These are phyloP conservation scores for Erodium chrysanthum DNA, from an alignment of 441 rosid species.

Conservation along the genomic window DNA sequence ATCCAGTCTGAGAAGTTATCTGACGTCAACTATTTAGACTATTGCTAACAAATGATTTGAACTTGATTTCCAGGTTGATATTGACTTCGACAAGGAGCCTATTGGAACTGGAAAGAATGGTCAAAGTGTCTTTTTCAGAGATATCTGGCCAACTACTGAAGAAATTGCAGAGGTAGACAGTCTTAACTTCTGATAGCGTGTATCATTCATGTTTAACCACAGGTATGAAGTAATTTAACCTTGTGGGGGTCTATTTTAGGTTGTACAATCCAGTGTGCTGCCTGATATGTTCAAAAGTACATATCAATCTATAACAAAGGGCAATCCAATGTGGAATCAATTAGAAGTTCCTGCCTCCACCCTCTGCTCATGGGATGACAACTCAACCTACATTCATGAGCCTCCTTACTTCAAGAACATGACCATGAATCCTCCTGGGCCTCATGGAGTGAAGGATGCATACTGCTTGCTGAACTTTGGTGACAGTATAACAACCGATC, in stretches of 20 bases:
- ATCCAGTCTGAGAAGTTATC: no score
- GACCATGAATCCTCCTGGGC: conserved; percentile 88
- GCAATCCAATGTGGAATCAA: no score
- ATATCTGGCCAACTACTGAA: conserved; percentile 84
- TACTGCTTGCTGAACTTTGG: conserved; percentile 92
- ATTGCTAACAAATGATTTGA: conserved; percentile 6
- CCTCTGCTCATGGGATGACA: conserved; percentile 75
- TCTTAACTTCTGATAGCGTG: neutral
- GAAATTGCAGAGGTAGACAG: conserved; percentile 78
- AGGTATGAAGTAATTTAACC: neutral
- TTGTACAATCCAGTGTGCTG: conserved; percentile 71
- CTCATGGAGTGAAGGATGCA: conserved; percentile 84
- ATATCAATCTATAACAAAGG: no score
- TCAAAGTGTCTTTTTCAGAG: conserved; percentile 60
- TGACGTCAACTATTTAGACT: neutral
- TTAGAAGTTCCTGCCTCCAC: conserved; percentile 50
- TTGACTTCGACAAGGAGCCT: conserved; percentile 89
- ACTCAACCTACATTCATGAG: conserved; percentile 92
- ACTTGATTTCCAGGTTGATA: conserved; percentile 55
- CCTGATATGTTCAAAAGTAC: no score
- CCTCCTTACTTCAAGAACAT: conserved; percentile 95
- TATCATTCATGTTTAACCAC: conserved; percentile 1
- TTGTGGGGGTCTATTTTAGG: conserved; percentile 29
- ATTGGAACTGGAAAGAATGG: conserved; percentile 86
- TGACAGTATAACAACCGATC: conserved; percentile 98